Base-by-base conservation (phyloP, 228 moss, liverwort and hornwort species). In the Sphagnum fallax region DNA sequence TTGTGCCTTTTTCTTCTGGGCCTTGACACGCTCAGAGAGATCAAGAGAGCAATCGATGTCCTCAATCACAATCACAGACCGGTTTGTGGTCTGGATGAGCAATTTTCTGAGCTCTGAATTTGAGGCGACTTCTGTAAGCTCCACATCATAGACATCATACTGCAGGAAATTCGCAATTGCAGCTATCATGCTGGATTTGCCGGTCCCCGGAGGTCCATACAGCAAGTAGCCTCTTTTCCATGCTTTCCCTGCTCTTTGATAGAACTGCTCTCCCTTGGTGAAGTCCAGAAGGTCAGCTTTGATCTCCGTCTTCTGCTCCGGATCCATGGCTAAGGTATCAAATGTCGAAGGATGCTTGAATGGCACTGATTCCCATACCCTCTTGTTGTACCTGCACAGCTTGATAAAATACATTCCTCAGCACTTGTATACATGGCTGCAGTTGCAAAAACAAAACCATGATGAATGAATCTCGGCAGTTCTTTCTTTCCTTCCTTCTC, bases 291-390 rank as follows among this genome's bases (percentile, higher is more conserved):
- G 73, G 61, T 84, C 84, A 7, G 69, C 64, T 74, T 66, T 78
- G 48, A 84, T 76, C 8, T 77, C 78, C 5, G 72, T 76, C 53
- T 84, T 84, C 66, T 71, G 51, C 7, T 51, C 81, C 50, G 78
- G 84, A 50, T 84, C 84, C 74, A 87, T 76, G 12, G 86, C 86
- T 6, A 87, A 78, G 52, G 86, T 87, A 5, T 87, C 83, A 49
- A 87, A 87, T 5, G 83, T 87, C 0, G 86, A 87, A 11, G 86
- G 83, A 62, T 87, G 86, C 69, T 87, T 83, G 62, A 87, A 83
- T 48, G 86, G 84, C 60, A 84, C 84, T 6, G 84, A 78, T 50
- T 84, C 78, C 84, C 84, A 84, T 0, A 52, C 55, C 48, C 76
- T 75, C 65, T 73, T 75, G 71, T 67, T 84, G 72, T 74, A 81